These are phyloP conservation scores for Hypomyces perniciosus DNA, from an alignment of 2,329 filamentous ascomycete species.

Conservation along the genomic window DNA sequence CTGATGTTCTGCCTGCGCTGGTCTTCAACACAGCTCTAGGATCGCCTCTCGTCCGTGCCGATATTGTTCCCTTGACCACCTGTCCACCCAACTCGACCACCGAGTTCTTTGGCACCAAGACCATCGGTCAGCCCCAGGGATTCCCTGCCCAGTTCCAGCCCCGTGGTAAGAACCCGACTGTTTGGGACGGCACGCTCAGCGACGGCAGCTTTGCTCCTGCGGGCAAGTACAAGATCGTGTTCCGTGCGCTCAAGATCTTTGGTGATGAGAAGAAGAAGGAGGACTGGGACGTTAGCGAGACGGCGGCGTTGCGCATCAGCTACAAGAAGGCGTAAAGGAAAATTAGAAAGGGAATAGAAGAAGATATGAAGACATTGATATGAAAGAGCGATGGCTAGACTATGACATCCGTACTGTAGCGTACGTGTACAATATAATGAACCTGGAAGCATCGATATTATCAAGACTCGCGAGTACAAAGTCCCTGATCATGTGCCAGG, in stretches of 20 bases:
- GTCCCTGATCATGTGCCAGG: background rate
- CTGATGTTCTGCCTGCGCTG: constrained; percentile 33
- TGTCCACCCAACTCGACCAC: constrained; percentile 23
- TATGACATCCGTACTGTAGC: background rate
- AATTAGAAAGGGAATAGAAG: background rate
- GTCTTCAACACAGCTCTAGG: constrained; percentile 40
- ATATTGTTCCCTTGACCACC: constrained; percentile 36
- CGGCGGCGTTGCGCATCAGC: constrained; percentile 37
- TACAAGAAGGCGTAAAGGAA: constrained; percentile 27
- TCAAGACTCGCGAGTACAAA: background rate
- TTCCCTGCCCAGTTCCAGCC: constrained; percentile 34
- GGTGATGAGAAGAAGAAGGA: constrained; percentile 37
- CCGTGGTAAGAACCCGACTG: constrained; percentile 19
- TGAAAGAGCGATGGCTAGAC: background rate
- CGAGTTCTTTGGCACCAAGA: constrained; percentile 32
- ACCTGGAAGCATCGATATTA: background rate
- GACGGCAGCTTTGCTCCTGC: constrained; percentile 42
- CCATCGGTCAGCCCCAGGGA: constrained; percentile 36
- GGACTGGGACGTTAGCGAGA: constrained; percentile 43
- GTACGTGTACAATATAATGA: background rate
- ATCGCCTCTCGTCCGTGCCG: constrained; percentile 36
- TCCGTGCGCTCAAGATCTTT: constrained; percentile 46
- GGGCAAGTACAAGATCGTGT: constrained; percentile 44
- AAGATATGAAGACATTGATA: background rate
- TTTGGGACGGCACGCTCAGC: constrained; percentile 43